Evolutionary conservation across 768 basidiomycete species (phyloP).

Genomic region (Suillus subaureus): DNA sequence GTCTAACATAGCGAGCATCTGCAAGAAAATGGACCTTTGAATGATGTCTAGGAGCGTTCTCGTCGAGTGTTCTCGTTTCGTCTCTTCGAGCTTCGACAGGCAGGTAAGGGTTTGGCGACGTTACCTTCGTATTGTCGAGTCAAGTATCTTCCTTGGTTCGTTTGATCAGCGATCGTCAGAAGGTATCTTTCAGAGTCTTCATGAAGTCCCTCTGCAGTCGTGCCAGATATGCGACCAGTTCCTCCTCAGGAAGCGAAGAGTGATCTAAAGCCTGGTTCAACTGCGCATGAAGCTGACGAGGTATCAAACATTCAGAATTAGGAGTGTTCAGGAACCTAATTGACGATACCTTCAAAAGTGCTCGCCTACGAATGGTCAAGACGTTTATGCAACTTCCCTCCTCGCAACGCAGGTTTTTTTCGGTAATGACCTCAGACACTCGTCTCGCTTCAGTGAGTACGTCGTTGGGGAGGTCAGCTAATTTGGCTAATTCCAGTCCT

Average conservation of each 20-base stretch:
- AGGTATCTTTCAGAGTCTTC: conserved; percentile 47
- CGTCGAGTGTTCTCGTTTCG: not conserved
- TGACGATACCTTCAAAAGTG: conserved; percentile 61
- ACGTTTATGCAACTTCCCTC: conserved; percentile 64
- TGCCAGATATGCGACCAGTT: conserved; percentile 64
- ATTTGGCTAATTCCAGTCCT: conserved; percentile 88
- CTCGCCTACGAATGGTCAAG: conserved; percentile 63
- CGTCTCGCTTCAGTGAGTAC: conserved; percentile 65
- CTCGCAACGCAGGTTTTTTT: conserved; percentile 57
- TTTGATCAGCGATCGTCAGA: conserved; percentile 19
- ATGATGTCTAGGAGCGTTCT: not conserved
- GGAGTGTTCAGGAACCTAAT: not conserved
- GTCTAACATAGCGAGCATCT: not conserved
- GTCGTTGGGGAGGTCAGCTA: conserved; percentile 81
- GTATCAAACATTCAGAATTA: not conserved
- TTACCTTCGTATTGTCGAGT: not conserved
- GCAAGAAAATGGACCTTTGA: not conserved
- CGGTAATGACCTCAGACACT: conserved; percentile 60
- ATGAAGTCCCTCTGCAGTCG: conserved; percentile 74
- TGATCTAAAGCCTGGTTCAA: conserved; percentile 73
- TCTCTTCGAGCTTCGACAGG: not conserved
- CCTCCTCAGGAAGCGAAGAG: conserved; percentile 73
- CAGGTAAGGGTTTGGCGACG: not conserved
- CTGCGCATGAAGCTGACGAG: conserved; percentile 67
- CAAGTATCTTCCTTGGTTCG: not conserved